Percentiles rank a stretch among this genome's conserved stretches.
Evolutionary conservation across 2,329 filamentous ascomycete species (phyloP).

Genomic region (Trichothecium roseum): DNA sequence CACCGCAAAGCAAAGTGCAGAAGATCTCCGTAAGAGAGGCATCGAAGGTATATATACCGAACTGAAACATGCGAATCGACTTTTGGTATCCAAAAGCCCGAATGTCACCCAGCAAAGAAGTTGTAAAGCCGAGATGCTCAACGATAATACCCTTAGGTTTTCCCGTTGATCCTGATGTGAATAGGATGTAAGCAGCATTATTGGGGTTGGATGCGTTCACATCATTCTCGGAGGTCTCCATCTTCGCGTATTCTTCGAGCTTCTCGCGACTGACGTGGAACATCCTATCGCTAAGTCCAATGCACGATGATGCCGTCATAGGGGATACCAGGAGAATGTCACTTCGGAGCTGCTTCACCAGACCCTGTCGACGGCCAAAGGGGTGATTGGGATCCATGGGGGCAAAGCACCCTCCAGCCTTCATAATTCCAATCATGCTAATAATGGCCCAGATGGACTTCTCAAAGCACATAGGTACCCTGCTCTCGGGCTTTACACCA

Average conservation of each 20-base stretch:
- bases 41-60: not conserved
- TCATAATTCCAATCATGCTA: conserved; percentile 18
- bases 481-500: conserved; percentile 13
- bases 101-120: not conserved
- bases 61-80: not conserved
- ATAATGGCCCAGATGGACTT: conserved; percentile 17
- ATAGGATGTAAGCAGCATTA: not conserved
- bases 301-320: not conserved
- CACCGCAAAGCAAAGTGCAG: conserved; percentile 12
- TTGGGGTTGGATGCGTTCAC: not conserved
- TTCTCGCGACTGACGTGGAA: not conserved
- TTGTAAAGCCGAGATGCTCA: not conserved
- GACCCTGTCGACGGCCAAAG: not conserved
- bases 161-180: not conserved
- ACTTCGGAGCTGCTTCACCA: conserved; percentile 12
- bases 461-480: conserved; percentile 15
- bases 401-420: conserved; percentile 19
- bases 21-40: conserved; percentile 12
- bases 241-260: not conserved
- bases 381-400: conserved; percentile 14
- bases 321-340: not conserved
- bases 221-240: not conserved
- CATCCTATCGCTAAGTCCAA: not conserved
- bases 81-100: not conserved
- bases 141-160: conserved; percentile 1